Evolutionary conservation across 2,329 filamentous ascomycete species (phyloP), one percentile per base, ranked within the genome.

Genomic region (Colletotrichum echinochloae): DNA sequence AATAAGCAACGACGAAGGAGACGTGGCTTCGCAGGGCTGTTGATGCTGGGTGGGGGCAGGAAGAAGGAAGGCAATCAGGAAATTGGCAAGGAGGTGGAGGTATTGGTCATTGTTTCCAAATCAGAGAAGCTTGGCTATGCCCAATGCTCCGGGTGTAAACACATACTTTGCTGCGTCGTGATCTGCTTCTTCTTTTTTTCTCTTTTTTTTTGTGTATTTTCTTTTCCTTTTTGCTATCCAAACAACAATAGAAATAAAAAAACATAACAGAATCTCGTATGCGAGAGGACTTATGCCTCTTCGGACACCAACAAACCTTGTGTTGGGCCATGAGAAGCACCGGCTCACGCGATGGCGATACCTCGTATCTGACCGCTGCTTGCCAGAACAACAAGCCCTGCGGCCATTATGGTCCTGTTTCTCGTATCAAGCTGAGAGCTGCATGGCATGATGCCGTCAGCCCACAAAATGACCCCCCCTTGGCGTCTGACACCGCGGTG

Each of bases 1-100:
- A 66, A 66, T 70, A 69, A 71, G 52, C 59, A 68, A 71, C 55
- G 59, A 59, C 44, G 64, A 55, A 26, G 48, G 52, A 23, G 23
- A 46, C 14, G 60, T 51, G 65, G 54, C 46, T 65, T 52, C 52
- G 48, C 44, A 18, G 26, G 48, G 54, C 54, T 26, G 41, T 46
- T 26, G 8, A 30, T 23, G 20, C 18, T 1, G 41, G 41, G 20
- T 16, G 18, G 35, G 14, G 9, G 35, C 37, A 16, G 37, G 56
- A 51, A 35, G 26, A 20, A 41, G 28, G 23, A 33, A 49, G 5
- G 39, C 23, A 8, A 28, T 33, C 2, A 16, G 18, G 49, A 23
- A 30, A 39, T 18, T 33, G 18, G 37, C 20, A 56, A 39, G 35
- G 35, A 37, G n/a, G 18, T 20, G 18, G 39, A 7, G 28, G 28